Conservation (phyloP, 768 basidiomycete species). For the Grammothele lineata region DNA sequence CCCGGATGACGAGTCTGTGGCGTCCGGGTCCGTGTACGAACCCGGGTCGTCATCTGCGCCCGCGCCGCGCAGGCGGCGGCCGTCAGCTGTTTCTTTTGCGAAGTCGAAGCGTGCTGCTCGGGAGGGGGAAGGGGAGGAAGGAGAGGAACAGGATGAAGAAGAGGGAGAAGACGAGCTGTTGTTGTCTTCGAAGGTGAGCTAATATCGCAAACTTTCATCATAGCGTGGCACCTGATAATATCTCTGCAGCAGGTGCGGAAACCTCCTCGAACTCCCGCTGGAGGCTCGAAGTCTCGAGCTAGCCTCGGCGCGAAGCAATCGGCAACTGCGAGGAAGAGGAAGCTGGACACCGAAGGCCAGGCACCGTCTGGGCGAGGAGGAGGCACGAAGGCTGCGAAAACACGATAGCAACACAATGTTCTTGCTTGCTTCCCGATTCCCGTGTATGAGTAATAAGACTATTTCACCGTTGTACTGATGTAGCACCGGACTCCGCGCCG, state of each 20-base stretch:
- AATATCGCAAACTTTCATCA: not conserved
- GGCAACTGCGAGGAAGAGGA: conserved; percentile 18
- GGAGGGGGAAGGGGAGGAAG: conserved; percentile 20
- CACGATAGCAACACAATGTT: too few relatives aligned
- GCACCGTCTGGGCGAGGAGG: conserved; percentile 4
- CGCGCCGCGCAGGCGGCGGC: conserved; percentile 31
- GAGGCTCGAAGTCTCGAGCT: not conserved
- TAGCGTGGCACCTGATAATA: not conserved
- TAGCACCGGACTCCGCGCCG: too few relatives aligned
- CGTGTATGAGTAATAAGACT: too few relatives aligned
- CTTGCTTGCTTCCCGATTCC: too few relatives aligned
- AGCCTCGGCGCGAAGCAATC: not conserved
- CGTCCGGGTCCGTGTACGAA: conserved; percentile 10
- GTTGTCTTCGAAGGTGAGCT: conserved; percentile 47
- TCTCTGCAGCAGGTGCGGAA: too few relatives aligned
- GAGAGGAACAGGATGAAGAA: conserved; percentile 22
- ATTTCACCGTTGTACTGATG: too few relatives aligned
- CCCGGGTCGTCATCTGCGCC: conserved; percentile 6
- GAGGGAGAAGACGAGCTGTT: conserved; percentile 14
- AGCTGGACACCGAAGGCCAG: conserved; percentile 8
- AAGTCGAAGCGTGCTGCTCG: conserved; percentile 5
- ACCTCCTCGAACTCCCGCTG: not conserved
- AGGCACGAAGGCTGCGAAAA: conserved; percentile 12
- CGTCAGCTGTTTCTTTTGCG: conserved; percentile 5
- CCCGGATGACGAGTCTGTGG: conserved; percentile 2